phyloP scores from a whole-genome alignment of 1,284 basidiomycete species.

The Cystobasidium pallidum region DNA sequence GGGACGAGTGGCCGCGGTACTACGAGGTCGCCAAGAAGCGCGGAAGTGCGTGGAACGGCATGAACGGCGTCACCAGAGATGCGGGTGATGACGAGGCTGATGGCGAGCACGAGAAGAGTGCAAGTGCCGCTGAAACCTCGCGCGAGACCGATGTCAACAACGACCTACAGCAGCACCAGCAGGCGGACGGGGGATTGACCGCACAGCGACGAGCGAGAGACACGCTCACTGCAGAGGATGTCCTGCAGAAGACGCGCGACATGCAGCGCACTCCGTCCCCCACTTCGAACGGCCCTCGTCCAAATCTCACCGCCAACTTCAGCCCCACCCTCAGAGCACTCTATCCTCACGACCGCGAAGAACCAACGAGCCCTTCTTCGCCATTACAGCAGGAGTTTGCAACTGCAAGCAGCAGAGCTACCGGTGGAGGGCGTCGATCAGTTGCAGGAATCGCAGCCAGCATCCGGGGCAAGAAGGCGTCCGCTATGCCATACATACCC shows the following conservation, averaged over 20 bases:
- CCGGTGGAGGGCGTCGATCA: constrained; percentile 27
- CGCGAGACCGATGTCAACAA: constrained; percentile 38
- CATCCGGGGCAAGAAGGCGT: constrained; percentile 64
- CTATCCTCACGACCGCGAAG: constrained; percentile 50
- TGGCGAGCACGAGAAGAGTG: neutral
- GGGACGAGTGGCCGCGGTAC: constrained; percentile 97
- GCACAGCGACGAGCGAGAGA: neutral
- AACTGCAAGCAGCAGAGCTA: constrained; percentile 21
- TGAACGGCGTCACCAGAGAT: constrained; percentile 68
- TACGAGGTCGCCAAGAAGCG: constrained; percentile 84
- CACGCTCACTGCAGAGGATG: constrained; percentile 32
- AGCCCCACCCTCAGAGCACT: constrained; percentile 52
- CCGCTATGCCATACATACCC: constrained; percentile 64
- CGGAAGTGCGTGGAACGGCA: constrained; percentile 85
- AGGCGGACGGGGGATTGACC: constrained; percentile 1
- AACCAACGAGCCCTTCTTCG: constrained; percentile 8
- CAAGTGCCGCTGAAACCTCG: constrained; percentile 52
- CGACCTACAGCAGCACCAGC: constrained; percentile 32
- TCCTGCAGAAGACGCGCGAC: constrained; percentile 15
- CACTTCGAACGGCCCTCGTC: constrained; percentile 31
- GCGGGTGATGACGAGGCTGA: constrained; percentile 35
- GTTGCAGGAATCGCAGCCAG: constrained; percentile 23
- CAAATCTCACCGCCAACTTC: constrained; percentile 47
- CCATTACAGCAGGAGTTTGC: constrained; percentile 24
- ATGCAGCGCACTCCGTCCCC: constrained; percentile 49